These are phyloP conservation scores for Neurospora hispaniola DNA, from an alignment of 495 filamentous ascomycete species.

Conservation along the genomic window DNA sequence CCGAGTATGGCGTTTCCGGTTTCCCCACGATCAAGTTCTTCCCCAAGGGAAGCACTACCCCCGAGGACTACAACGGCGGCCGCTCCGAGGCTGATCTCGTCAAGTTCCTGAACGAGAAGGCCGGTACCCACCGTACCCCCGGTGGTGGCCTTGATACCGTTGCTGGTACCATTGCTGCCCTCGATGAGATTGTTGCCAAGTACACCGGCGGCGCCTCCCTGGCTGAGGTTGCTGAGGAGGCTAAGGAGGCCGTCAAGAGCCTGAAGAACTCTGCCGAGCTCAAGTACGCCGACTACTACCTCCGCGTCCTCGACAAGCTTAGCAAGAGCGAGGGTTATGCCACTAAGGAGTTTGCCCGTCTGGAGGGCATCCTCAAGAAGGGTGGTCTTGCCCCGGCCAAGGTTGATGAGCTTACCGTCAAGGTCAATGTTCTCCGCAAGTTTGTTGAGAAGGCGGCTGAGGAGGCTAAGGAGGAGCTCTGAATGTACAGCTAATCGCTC, in stretches of 20 bases:
- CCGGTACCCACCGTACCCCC: constrained; percentile 73
- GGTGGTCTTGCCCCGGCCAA: constrained; percentile 77
- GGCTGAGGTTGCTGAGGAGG: constrained; percentile 48
- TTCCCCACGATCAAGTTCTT: constrained; percentile 99
- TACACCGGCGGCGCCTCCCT: constrained; percentile 48
- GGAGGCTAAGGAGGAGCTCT: constrained; percentile 59
- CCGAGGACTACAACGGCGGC: constrained; percentile 62
- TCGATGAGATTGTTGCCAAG: constrained; percentile 65
- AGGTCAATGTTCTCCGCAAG: constrained; percentile 78
- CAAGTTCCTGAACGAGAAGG: constrained; percentile 76
- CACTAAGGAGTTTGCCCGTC: constrained; percentile 72
- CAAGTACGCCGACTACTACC: constrained; percentile 89
- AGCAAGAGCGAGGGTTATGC: constrained; percentile 64
- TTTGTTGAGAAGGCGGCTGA: constrained; percentile 45
- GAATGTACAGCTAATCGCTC: constrained; percentile 20
- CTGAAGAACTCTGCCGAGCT: constrained; percentile 48
- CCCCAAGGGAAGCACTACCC: constrained; percentile 70
- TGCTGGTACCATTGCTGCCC: constrained; percentile 69
- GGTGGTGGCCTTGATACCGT: constrained; percentile 72
- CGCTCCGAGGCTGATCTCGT: constrained; percentile 71
- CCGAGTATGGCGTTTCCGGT: constrained; percentile 65
- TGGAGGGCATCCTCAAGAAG: constrained; percentile 74
- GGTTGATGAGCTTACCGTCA: constrained; percentile 74
- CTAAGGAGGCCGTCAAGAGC: constrained; percentile 55
- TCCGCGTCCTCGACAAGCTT: constrained; percentile 81